Evolutionary conservation across 2,329 filamentous ascomycete species (phyloP).

Genomic region (Colletotrichum lindemuthianum): DNA sequence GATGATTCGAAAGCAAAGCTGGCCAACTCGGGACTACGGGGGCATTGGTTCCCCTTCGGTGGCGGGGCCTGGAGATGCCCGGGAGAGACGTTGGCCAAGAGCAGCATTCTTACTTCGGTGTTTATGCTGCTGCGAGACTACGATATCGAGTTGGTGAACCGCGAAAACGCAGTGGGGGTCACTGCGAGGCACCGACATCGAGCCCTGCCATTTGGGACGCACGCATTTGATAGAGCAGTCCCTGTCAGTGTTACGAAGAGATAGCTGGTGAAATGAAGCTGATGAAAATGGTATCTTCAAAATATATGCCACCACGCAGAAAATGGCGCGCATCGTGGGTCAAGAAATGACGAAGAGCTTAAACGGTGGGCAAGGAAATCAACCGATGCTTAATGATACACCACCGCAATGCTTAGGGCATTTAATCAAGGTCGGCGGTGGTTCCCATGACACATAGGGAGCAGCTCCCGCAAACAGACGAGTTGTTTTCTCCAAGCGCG

Average conservation of each 20-base stretch:
- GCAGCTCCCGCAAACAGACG: too few relatives aligned
- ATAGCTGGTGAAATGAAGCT: too few relatives aligned
- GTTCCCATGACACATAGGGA: too few relatives aligned
- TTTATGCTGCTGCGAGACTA: constrained; percentile 4
- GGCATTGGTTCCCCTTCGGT: constrained; percentile 27
- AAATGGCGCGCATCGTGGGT: too few relatives aligned
- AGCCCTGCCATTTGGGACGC: constrained; percentile 23
- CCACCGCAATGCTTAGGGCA: too few relatives aligned
- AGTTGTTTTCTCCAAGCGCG: too few relatives aligned
- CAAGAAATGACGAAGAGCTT: too few relatives aligned
- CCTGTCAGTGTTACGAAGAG: not conserved
- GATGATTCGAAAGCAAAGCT: constrained; percentile 19
- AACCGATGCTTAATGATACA: too few relatives aligned
- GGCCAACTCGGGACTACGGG: constrained; percentile 4
- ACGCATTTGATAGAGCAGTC: constrained; percentile 17
- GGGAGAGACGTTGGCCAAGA: constrained; percentile 25
- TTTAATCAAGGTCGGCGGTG: too few relatives aligned
- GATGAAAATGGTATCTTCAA: too few relatives aligned
- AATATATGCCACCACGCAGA: too few relatives aligned
- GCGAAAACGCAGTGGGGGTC: not conserved
- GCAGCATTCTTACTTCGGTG: constrained; percentile 14
- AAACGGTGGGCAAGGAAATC: too few relatives aligned
- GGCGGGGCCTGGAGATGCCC: constrained; percentile 31
- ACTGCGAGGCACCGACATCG: not conserved
- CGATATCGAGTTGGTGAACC: constrained; percentile 4